Evolutionary conservation across 345 rosid genomes (phyloP), one percentile per base, ranked within the genome.

Genomic region (Eutrema yunnanense): DNA sequence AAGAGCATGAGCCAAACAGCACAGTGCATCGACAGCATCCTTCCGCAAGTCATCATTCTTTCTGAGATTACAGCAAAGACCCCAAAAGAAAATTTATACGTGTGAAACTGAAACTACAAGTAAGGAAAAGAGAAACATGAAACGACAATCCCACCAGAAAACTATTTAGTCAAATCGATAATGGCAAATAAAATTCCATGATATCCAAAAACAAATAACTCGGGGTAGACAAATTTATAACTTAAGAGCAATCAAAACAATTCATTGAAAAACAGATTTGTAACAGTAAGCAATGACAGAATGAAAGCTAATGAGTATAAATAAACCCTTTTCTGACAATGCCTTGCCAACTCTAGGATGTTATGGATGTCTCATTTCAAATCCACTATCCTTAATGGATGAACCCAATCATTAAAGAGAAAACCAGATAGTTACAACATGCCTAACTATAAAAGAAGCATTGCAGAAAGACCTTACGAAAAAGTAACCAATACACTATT

Each of bases 1-100:
- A 58, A 95, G 93, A 78, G 98, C 92, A 85, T 90, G 88, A 61
- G 98, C 97, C 81, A 95, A 85, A 81, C 99, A 90, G 79, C 99
- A 95, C 58, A 95, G 90, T 59, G 98, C 98, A 79, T 95, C 96
- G 22, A 95, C 96, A 77, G 96, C 96, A 83, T 95, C 99, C 75
- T 90, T 87, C 48, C 92, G 81, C n/a, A 95, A 85, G 75, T 95
- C 99, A 74, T 86, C 96, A 80, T 81, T 86, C 79, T 87, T 92
- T 81, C 99, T 95, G 85, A 27, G 64, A 77, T 38, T 29, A 59
- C 22, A 68, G 26, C 54, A 74, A 41, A 59, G 34, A 53, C 29
- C 37, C 34, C 54, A 64, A 30, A 44, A 48, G 64, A 62, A 44
- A 54, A 62, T 12, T 44, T 30, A 22, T 13, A 44, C 22, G 9